Conservation (phyloP, 208 protist genomes). For the Crithidia brevicula region DNA sequence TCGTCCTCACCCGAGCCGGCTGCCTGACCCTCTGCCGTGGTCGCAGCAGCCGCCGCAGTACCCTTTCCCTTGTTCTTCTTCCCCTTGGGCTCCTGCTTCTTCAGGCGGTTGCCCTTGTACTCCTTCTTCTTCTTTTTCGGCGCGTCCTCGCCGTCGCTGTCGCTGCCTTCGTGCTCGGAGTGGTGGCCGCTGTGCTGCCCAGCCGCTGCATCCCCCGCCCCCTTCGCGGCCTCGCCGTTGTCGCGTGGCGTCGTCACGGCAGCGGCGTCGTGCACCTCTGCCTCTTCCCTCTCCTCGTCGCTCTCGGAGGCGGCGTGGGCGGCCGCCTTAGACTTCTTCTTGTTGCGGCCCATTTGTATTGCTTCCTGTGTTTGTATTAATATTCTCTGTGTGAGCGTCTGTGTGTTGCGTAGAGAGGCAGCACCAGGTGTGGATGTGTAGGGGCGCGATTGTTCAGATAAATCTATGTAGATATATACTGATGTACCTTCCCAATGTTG, state of each 20-base stretch:
- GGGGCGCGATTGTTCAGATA: no score
- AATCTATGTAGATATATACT: no score
- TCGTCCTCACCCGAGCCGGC: neutral
- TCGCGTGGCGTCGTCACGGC: neutral
- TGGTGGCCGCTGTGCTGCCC: neutral
- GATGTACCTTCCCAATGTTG: no score
- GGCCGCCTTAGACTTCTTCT: conserved; percentile 54
- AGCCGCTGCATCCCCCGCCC: neutral
- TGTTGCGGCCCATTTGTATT: conserved; percentile 63
- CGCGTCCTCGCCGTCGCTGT: conserved; percentile 12
- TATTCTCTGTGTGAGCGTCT: no score
- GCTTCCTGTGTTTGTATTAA: no score
- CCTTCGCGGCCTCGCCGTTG: conserved; percentile 2
- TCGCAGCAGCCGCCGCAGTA: conserved; percentile 12
- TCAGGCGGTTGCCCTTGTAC: conserved; percentile 65
- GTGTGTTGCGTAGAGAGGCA: no score
- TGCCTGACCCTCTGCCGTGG: no score
- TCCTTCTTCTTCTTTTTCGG: conserved; percentile 63
- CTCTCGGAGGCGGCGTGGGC: conserved; percentile 27
- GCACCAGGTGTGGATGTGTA: no score
- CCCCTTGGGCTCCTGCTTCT: conserved; percentile 36
- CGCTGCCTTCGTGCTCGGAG: neutral
- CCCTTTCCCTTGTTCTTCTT: conserved; percentile 34
- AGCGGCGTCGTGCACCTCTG: conserved; percentile 10
- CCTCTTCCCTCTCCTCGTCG: conserved; percentile 29